Evolutionary conservation across 495 filamentous ascomycete species (phyloP), one percentile per base, ranked within the genome.

Genomic region (Halenospora varia): DNA sequence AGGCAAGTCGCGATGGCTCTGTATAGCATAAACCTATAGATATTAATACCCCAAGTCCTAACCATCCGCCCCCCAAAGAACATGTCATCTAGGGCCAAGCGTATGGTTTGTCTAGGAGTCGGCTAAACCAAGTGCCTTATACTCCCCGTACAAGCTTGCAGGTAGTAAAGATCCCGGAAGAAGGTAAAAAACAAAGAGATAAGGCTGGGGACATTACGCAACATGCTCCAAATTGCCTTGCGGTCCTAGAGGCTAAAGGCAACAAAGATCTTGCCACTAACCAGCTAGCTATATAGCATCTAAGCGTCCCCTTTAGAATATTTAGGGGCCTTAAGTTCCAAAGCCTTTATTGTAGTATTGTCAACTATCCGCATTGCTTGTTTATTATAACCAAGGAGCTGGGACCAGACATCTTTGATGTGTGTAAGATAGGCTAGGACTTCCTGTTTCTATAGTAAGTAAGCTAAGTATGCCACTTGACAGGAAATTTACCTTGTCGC

Each of bases 361-460:
- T 19, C n/a, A 15, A 42, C 4, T 19, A 47, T 23, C 18, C 15
- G 22, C 25, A 60, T 15, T 4, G 29, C 29, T 4, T 35, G 4
- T 13, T 35, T 35, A 13, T 35, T 13, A 6, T 13, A 4, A 35
- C 29, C 29, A 18, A 47, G 19, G 44, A 47, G 15, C 44, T 22
- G 15, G 44, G 15, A 18, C 18, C 15, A 49, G 42, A 40, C 39
- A 23, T 49, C 25, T 55, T 39, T 48, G 26, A 50, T 61, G 15
- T 59, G 55, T 6, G 19, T 15, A 42, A 62, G 59, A 47, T 64
- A 51, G 35, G 64, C 61, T 26, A 66, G 47, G 29, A 62, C 57
- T 53, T 67, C 64, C 67, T 69, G 26, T 35, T 15, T 17, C 19
- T 25, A 11, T 20, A 6, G 25, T 26, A 47, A 41, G 54, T 17